Evolutionary conservation across 768 basidiomycete species (phyloP), one percentile per base, ranked within the genome.

Genomic region (Amylocystis lapponica): DNA sequence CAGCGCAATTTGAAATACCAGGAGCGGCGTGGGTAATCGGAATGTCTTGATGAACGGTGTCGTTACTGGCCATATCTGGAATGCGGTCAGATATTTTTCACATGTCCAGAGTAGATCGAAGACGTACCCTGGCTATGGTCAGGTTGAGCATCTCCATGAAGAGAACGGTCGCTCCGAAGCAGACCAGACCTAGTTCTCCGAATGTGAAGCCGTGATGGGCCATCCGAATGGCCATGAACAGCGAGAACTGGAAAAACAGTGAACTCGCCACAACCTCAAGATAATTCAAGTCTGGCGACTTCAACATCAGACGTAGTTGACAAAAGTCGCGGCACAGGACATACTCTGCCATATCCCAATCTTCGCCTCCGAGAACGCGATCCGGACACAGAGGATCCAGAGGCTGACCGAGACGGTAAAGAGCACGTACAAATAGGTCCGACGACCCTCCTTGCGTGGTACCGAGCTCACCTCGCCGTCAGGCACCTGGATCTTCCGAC

Each of bases 141-240:
- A 98, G 59, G 52, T 89, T 87, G 48, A 92, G 68, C 26, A 87
- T 74, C 61, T 98, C 95, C 70, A 92, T 82, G 53, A 81, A 83
- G 19, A 98, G 60, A 0, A 83, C 83, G 2, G 92, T 86, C 5
- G 87, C 92, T 31, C 92, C 91, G 51, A 90, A 89, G 33, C 83
- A 86, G 14, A 95, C 88, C 20, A 97, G 66, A 20, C 84, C 86
- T 14, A 98, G 74, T 61, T 99, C 96, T 25, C 96, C 96, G 1
- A 99, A 75, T 0, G 94, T 98, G 65, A 98, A 94, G 10, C 88
- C 89, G n/a, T 86, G 78, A 54, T 96, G 86, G 4, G 93, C 94
- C 33, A 99, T 72, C 19, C 96, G 78, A 31, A 96, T 74, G 31
- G 87, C 86, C 36, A 86, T 72, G 62, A 98, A 99, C 35, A 98